Evolutionary conservation across 169 alveolate genomes (phyloP).

Genomic region (Plasmodium billcollinsi): DNA sequence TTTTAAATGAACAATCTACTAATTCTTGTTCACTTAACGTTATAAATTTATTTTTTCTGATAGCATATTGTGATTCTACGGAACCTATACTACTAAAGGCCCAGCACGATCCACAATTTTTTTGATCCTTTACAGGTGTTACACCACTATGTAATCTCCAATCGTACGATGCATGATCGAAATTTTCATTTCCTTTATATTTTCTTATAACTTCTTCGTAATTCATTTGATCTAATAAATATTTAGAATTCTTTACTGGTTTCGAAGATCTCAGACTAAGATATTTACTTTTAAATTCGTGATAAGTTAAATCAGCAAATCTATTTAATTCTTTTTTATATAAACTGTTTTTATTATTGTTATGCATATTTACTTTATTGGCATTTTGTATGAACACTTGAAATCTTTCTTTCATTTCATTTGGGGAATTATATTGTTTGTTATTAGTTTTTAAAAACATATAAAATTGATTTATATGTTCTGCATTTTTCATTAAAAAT

Average conservation of each 20-base stretch:
- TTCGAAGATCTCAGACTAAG: neutral
- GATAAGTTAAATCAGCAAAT: conserved; percentile 77
- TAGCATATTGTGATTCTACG: conserved; percentile 82
- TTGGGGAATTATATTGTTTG: conserved; percentile 22
- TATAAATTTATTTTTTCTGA: conserved; percentile 40
- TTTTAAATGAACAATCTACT: conserved; percentile 86
- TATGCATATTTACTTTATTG: conserved; percentile 43
- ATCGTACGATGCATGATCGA: conserved; percentile 62
- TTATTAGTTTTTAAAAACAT: conserved; percentile 27
- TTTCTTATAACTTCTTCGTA: conserved; percentile 29
- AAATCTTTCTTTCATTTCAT: conserved; percentile 62
- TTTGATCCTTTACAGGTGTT: conserved; percentile 86
- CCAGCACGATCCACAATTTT: conserved; percentile 91
- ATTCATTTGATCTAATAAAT: neutral
- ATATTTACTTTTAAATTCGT: conserved; percentile 71
- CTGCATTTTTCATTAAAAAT: conserved; percentile 45
- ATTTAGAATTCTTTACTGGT: neutral
- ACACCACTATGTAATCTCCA: conserved; percentile 83
- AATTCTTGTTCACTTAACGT: conserved; percentile 91
- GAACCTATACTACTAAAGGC: conserved; percentile 88
- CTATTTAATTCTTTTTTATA: conserved; percentile 69
- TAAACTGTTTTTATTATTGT: conserved; percentile 16
- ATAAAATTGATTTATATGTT: conserved; percentile 42
- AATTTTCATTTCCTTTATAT: neutral
- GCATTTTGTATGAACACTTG: conserved; percentile 33